phyloP scores from a whole-genome alignment of 2,329 filamentous ascomycete species.

The Pseudopithomyces maydicus region DNA sequence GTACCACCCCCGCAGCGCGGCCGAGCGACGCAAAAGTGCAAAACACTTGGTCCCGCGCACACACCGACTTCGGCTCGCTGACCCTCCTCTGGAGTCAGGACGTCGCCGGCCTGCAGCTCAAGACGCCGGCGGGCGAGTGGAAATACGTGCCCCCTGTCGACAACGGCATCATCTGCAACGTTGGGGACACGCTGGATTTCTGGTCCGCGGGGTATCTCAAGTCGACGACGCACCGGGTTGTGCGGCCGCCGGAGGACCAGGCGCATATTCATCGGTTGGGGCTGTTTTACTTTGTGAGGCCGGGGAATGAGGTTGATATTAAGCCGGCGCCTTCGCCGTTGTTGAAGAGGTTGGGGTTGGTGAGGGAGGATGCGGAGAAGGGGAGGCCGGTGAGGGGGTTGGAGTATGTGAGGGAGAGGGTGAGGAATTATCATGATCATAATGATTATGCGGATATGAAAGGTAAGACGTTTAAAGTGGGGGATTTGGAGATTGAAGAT shows the following conservation, averaged over 20 bases:
- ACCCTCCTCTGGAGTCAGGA: slow-evolving; percentile 56
- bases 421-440: slow-evolving; percentile 50
- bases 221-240: slow-evolving; percentile 57
- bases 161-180: slow-evolving; percentile 57
- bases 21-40: slow-evolving; percentile 43
- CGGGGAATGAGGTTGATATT: slow-evolving; percentile 44
- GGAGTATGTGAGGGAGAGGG: slow-evolving; percentile 49
- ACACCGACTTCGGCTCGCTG: slow-evolving; percentile 55
- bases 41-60: slow-evolving; percentile 53
- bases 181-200: slow-evolving; percentile 50
- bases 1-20: slow-evolving; percentile 48
- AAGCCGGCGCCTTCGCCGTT: slow-evolving; percentile 44
- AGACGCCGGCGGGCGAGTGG: slow-evolving; percentile 52
- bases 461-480: slow-evolving; percentile 47
- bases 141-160: slow-evolving; percentile 53
- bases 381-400: slow-evolving; percentile 42
- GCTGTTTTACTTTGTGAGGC: slow-evolving; percentile 50
- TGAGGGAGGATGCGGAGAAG: slow-evolving; percentile 25
- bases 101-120: slow-evolving; percentile 55
- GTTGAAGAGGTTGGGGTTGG: slow-evolving; percentile 33
- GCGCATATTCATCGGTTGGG: slow-evolving; percentile 43
- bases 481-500: slow-evolving; percentile 49
- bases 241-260: slow-evolving; percentile 52
- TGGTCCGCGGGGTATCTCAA: slow-evolving; percentile 53
- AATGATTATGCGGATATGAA: slow-evolving; percentile 47